These are phyloP conservation scores for Penicillium sp. DNA, from an alignment of 2,329 filamentous ascomycete genomes.

Conservation along the genomic window DNA sequence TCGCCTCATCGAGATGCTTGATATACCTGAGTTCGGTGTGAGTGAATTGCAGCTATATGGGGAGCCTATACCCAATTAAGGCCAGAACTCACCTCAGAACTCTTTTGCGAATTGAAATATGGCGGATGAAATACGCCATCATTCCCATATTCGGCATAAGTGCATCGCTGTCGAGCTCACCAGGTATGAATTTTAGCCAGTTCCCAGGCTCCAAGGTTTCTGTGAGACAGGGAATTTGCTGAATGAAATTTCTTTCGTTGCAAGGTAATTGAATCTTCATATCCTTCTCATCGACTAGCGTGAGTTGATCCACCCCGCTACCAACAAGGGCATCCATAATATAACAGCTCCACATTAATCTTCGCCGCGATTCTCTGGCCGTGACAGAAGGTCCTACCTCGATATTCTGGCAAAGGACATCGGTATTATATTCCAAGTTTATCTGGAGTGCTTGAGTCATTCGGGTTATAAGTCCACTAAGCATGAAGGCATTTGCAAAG, in stretches of 20 bases:
- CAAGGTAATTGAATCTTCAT: slow-evolving; percentile 35
- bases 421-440: slow-evolving; percentile 33
- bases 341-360: slow-evolving; percentile 35
- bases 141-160: slow-evolving; percentile 22
- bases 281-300: slow-evolving; percentile 28
- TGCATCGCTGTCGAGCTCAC: slow-evolving; percentile 7
- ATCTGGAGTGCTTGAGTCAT: slow-evolving; percentile 34
- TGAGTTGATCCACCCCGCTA: slow-evolving; percentile 33
- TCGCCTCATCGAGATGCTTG: slow-evolving; percentile 23
- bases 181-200: slow-evolving; percentile 16
- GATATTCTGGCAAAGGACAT: slow-evolving; percentile 27
- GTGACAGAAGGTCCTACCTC: slow-evolving; percentile 18
- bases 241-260: slow-evolving; percentile 30
- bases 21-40: slow-evolving; percentile 13
- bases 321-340: slow-evolving; percentile 30
- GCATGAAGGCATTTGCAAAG: slow-evolving; percentile 34
- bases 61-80: too few relatives aligned
- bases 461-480: slow-evolving; percentile 31
- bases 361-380: slow-evolving; percentile 29
- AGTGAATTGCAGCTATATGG: background rate
- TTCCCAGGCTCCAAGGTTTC: slow-evolving; percentile 25
- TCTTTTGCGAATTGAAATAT: slow-evolving; percentile 21
- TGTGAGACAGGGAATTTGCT: slow-evolving; percentile 29
- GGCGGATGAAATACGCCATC: slow-evolving; percentile 23
- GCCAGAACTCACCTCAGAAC: slow-evolving; percentile 11